Base-by-base conservation (phyloP, 495 filamentous ascomycete species). In the Tuber calosporum region DNA sequence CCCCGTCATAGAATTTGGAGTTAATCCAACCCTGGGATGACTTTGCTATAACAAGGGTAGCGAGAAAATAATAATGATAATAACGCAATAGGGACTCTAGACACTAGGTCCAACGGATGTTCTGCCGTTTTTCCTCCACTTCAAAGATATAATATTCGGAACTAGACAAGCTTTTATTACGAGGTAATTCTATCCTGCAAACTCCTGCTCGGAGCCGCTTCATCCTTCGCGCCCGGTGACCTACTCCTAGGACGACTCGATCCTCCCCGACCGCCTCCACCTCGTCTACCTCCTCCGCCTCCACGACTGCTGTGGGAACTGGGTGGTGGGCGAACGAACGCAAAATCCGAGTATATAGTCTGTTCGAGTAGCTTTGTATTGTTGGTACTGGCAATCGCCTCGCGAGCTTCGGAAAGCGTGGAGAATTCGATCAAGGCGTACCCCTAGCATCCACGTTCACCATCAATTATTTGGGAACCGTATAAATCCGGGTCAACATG, bases 291-390 rank as follows among this genome's bases (percentile, higher is more conserved):
- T 41, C 84, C 84, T 41, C 85, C 85, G 38, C 84, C 84, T n/a
- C 86, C 86, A 68, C 87, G 86, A 22, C 83, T 84, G 71, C 85
- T 85, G 66, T 82, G 82, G 81, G 90, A 88, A 30, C 87, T 86
- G 20, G 93, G 93, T 62, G 96, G 94, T 67, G 96, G 94, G 69
- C 96, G 88, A 58, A 99, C 96, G 83, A 99, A 98, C 3, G 94
- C 96, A 82, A 94, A 99, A 85, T 99, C 96, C 66, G 96, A 93
- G 68, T 87, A 82, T 67, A 99, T 89, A 1, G 92, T 96, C 86
- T 98, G 93, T 75, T 98, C 95, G 40, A 99, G 89, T 42, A 98
- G 84, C 83, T 96, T 94, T 41, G 87, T 87, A 40, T 88, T 87
- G 83, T 82, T 77, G 69, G 80, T 76, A 43, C 78, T 69, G 45